Evolutionary conservation across 1,284 basidiomycete species (phyloP).

Genomic region (Cryptococcus depauperatus): DNA sequence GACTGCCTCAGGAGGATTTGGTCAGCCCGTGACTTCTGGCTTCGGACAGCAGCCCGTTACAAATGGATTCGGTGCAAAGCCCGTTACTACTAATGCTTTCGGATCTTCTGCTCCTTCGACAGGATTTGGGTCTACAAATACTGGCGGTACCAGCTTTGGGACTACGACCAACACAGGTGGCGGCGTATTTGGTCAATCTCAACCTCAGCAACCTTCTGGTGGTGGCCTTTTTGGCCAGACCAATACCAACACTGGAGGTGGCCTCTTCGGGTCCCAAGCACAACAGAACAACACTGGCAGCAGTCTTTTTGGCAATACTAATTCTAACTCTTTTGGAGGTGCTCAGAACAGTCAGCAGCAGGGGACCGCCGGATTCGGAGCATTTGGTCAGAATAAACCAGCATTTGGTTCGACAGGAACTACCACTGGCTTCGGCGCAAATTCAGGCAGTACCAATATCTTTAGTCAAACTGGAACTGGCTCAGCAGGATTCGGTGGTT

Average conservation of each 20-base stretch:
- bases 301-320: slow-evolving; percentile 44
- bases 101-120: slow-evolving; percentile 28
- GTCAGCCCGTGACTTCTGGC: slow-evolving; percentile 33
- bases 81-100: slow-evolving; percentile 34
- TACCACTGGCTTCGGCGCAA: slow-evolving; percentile 23
- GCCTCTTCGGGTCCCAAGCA: slow-evolving; percentile 32
- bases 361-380: slow-evolving; percentile 40
- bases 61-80: slow-evolving; percentile 37
- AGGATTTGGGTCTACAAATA: slow-evolving; percentile 25
- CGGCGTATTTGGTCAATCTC: slow-evolving; percentile 47
- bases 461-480: slow-evolving; percentile 39
- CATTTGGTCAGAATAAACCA: slow-evolving; percentile 40
- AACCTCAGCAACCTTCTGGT: slow-evolving; percentile 32
- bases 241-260: slow-evolving; percentile 15
- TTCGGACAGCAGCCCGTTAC: slow-evolving; percentile 23
- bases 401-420: slow-evolving; percentile 28
- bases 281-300: slow-evolving; percentile 13
- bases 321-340: slow-evolving; percentile 14
- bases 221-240: slow-evolving; percentile 46
- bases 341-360: slow-evolving; percentile 29
- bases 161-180: slow-evolving; percentile 14
- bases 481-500: slow-evolving; percentile 34
- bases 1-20: slow-evolving; percentile 34
- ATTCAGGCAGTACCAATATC: slow-evolving; percentile 19
- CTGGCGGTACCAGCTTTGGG: slow-evolving; percentile 48